Base-by-base conservation (phyloP, 495 filamentous ascomycete genomes). In the Lasiosphaeria miniovina region DNA sequence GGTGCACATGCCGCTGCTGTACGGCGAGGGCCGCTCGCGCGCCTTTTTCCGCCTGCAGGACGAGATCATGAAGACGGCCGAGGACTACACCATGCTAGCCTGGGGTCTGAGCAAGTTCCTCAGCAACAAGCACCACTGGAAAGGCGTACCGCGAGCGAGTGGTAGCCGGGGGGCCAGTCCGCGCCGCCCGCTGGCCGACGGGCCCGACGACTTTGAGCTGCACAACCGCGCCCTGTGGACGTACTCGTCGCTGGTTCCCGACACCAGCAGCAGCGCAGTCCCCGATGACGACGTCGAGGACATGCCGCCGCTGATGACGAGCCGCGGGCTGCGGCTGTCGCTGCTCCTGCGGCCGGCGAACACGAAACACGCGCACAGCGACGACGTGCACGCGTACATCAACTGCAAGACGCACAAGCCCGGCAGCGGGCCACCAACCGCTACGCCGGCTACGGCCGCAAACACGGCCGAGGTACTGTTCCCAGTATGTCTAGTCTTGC, bases 71-170 rank as follows among this genome's bases (percentile, higher is more conserved):
- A 68, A 65, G 38, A 65, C 63, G 14, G 64, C 65, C 1, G 58
- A 70, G 40, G 68, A 70, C 52, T 67, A 72, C 48, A 65, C 65
- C 3, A 71, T 74, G 56, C 61, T 72, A 0, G 66, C 70, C 17
- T 68, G 66, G 66, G 66, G 66, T 0, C 40, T 67, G 11, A 45
- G 40, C 14, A 60, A 54, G 31, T 56, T 7, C 31, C 41, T 56
- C 7, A 56, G 54, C 54, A 56, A 35, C 43, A 56, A 48, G 43
- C 54, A 56, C 33, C n/a, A 31, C 41, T 56, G 54, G 54, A 48
- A 33, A 9, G 24, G 24, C 24, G 24, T 24, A 24, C 1, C 24
- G 24, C 24, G 24, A 24, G 24, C 24, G 24, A 24, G 24, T 2
- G 24, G 24, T 24, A 24, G 24, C 24, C 24, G 24, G 24, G 24